Percentiles rank a stretch among this genome's conserved stretches.
These are phyloP conservation scores for Aristolochia californica DNA, from an alignment of 164 flowering plant species.

Conservation along the genomic window DNA sequence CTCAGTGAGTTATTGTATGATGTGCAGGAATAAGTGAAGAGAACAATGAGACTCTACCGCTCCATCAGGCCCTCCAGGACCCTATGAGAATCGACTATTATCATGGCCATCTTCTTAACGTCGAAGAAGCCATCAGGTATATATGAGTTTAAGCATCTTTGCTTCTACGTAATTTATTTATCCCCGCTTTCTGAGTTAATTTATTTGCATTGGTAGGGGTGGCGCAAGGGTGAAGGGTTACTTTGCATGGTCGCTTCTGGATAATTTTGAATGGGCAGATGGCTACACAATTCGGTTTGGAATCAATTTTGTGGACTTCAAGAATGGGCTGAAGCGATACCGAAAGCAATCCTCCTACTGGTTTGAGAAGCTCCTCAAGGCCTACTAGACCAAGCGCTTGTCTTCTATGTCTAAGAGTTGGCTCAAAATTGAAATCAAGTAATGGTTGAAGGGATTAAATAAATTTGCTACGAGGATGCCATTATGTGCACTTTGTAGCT, in stretches of 20 bases:
- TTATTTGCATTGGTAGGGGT: slow-evolving; percentile 6
- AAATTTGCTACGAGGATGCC: too few relatives aligned
- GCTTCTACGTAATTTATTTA: not conserved
- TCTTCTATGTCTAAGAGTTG: too few relatives aligned
- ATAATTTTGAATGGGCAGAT: slow-evolving; percentile 33
- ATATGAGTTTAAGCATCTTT: not conserved
- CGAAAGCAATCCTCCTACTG: slow-evolving; percentile 27
- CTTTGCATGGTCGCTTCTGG: slow-evolving; percentile 37
- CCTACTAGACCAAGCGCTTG: too few relatives aligned
- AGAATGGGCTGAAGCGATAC: slow-evolving; percentile 24
- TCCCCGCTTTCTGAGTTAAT: not conserved
- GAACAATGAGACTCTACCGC: slow-evolving; percentile 15
- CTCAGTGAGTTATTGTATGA: too few relatives aligned
- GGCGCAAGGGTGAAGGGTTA: slow-evolving; percentile 33
- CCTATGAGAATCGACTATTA: slow-evolving; percentile 28
- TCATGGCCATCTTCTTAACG: slow-evolving; percentile 22
- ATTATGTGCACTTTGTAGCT: too few relatives aligned
- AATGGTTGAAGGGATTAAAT: too few relatives aligned
- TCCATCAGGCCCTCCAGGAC: slow-evolving; percentile 29
- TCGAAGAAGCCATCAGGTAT: slow-evolving; percentile 22
- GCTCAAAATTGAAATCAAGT: too few relatives aligned
- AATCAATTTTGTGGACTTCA: slow-evolving; percentile 22
- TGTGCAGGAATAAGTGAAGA: slow-evolving; percentile 23
- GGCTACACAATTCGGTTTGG: slow-evolving; percentile 29
- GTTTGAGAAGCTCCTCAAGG: slow-evolving; percentile 31